Evolutionary conservation across 306 rosid genomes (phyloP), one percentile per base, ranked within the genome.

Genomic region (Adenanthera pavonina): DNA sequence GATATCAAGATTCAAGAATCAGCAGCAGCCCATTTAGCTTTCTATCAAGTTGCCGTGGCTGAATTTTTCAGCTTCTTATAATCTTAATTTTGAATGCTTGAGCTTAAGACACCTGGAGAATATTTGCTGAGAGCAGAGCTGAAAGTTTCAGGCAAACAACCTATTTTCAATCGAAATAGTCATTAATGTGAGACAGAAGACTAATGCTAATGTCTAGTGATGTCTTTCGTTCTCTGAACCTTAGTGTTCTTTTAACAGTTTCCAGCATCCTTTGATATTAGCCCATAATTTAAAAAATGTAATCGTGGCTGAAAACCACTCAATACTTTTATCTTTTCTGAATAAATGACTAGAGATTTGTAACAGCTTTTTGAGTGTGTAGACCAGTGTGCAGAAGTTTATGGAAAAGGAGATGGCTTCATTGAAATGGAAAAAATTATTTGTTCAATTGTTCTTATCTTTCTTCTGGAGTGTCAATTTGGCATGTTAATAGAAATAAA

Each of bases 21-120:
- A 17, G 19, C 66, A n/a, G 36, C 36, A 59, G 65, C 65, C 65
- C 7, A 20, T 47, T 14, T 71, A 46, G 59, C 43, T 13, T 25
- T 25, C 59, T 48, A 38, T 48, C 47, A 69, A 68, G 14, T 41
- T 43, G 51, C 13, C 56, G 20, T 44, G 5, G 10, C 38, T 10
- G 13, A 15, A 68, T 0, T n/a, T 40, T 69, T 33, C 77, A 49
- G 41, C 46, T 35, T 72, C 61, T 33, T 40, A 72, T 16, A 19
- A 72, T 34, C 76, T 0, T 49, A 13, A 30, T 72, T 71, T 72
- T 69, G 14, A 67, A 41, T 67, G 51, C 72, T 67, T n/a, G 7
- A 1, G 34, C 34, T 66, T 17, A 67, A 40, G 72, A 67, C 72
- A 41, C 51, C 25, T 44, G 52, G 16, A 67, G 51, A 46, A 41